Percentiles rank a stretch among this genome's conserved stretches.
Conservation (phyloP, 192 early-diverging fungal species). For the Backusella psychrophila region DNA sequence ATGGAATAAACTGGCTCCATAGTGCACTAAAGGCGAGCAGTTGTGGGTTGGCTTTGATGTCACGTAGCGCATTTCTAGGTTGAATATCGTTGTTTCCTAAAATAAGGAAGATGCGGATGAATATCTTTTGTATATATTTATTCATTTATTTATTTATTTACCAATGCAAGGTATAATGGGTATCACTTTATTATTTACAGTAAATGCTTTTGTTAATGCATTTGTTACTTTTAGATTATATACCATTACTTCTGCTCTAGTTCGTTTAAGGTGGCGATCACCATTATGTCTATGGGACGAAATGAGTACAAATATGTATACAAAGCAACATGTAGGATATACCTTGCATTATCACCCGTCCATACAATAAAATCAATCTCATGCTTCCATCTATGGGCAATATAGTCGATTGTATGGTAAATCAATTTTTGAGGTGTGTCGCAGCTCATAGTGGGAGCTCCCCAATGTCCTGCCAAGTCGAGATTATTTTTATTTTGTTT, state of each 20-base stretch:
- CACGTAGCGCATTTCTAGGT: conserved; percentile 51
- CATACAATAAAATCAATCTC: conserved; percentile 72
- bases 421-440: conserved; percentile 59
- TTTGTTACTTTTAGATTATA: conserved; percentile 49
- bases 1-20: conserved; percentile 59
- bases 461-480: conserved; percentile 51
- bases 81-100: conserved; percentile 70
- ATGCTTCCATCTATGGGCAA: conserved; percentile 45
- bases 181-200: conserved; percentile 29
- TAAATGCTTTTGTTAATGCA: conserved; percentile 47
- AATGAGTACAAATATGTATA: not conserved
- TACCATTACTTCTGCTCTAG: conserved; percentile 53
- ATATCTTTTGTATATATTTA: not conserved
- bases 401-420: conserved; percentile 59
- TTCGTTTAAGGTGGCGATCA: conserved; percentile 58
- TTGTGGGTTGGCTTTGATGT: conserved; percentile 39
- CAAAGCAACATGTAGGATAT: not conserved
- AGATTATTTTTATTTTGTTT: conserved; percentile 11
- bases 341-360: conserved; percentile 77
- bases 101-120: not conserved
- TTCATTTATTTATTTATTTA: not conserved
- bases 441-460: conserved; percentile 56
- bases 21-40: conserved; percentile 47
- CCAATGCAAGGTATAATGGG: conserved; percentile 51
- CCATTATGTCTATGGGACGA: conserved; percentile 57